Evolutionary conservation across 2,329 filamentous ascomycete species (phyloP).

Genomic region (Trichophyton mentagrophytes): DNA sequence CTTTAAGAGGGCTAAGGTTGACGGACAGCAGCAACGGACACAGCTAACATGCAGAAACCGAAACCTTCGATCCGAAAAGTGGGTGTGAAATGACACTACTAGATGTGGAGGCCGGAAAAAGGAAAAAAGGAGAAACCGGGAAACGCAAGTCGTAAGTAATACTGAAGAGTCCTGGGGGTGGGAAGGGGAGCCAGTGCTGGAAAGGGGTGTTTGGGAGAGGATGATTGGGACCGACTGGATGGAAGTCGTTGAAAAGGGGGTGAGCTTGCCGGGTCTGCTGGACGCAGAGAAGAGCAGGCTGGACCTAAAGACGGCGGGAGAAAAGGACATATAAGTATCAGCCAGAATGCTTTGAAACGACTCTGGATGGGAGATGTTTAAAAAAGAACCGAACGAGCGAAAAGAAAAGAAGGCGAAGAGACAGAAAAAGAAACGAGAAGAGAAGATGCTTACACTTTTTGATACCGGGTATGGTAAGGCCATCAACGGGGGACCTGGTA

Average conservation of each 20-base stretch:
- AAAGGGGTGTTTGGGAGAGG: neutral
- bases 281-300: neutral
- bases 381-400: constrained; percentile 1
- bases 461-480: neutral
- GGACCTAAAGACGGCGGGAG: neutral
- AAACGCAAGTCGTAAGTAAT: neutral
- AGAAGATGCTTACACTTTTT: neutral
- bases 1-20: neutral
- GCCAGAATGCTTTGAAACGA: neutral
- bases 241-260: no score
- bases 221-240: no score
- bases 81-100: neutral
- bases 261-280: neutral
- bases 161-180: no score
- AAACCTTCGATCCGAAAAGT: constrained; percentile 1
- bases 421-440: neutral
- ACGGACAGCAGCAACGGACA: neutral
- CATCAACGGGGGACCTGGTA: constrained; percentile 2
- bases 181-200: neutral
- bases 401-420: neutral
- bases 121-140: constrained; percentile 1
- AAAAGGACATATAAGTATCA: neutral
- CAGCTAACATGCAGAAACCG: constrained; percentile 1
- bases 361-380: neutral
- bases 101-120: neutral